These are phyloP conservation scores for Ensete glaucum DNA, from an alignment of 176 grass and related monocot species.

Conservation along the genomic window DNA sequence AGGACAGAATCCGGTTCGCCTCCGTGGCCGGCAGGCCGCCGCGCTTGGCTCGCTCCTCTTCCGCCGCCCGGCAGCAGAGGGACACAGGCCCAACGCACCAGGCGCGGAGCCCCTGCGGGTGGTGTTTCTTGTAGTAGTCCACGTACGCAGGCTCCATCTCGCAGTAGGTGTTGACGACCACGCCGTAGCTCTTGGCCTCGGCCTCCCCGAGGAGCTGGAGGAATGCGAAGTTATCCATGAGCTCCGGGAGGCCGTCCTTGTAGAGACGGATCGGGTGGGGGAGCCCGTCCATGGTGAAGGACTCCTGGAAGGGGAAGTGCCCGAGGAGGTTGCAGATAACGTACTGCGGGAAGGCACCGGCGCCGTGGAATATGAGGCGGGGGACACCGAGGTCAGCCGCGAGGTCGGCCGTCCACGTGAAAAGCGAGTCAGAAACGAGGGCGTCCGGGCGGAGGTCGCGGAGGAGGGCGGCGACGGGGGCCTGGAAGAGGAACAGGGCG, in stretches of 20 bases:
- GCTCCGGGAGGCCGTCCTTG: neutral
- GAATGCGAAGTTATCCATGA: constrained; percentile 6
- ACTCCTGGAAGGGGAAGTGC: neutral
- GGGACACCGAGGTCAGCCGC: constrained; percentile 23
- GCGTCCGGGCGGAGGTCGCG: constrained; percentile 4
- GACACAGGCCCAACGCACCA: neutral
- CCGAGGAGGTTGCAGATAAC: neutral
- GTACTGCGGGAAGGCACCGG: neutral
- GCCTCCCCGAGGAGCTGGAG: neutral
- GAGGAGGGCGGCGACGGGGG: constrained; percentile 9
- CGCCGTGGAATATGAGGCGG: neutral
- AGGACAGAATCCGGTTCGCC: neutral
- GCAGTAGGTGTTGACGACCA: neutral
- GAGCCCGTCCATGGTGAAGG: neutral
- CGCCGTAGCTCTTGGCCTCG: constrained; percentile 23
- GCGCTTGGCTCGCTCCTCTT: neutral
- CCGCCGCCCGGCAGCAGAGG: neutral
- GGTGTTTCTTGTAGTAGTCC: neutral
- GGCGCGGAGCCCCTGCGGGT: neutral
- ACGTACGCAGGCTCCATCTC: neutral
- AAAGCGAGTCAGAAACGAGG: constrained; percentile 33
- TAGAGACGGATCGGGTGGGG: neutral
- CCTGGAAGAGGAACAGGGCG: constrained; percentile 18
- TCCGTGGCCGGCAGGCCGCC: neutral
- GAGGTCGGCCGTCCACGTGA: constrained; percentile 28